Conservation (phyloP, 257 asterid species). For the Solanum corneliomulleri region DNA sequence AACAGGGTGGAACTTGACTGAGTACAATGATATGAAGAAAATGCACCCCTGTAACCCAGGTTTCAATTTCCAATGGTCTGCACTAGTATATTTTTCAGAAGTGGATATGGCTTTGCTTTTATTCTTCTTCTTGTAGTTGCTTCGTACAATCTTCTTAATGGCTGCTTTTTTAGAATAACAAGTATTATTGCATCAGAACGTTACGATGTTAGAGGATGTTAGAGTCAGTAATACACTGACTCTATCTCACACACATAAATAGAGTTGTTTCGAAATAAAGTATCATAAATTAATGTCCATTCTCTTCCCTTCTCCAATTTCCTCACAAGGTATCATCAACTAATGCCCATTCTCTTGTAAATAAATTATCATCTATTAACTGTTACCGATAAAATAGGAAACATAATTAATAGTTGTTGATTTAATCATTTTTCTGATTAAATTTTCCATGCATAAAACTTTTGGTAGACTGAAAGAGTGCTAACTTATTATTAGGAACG, state of each 20-base stretch:
- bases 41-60: background rate
- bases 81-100: background rate
- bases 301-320: background rate
- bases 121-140: background rate
- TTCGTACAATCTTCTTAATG: background rate
- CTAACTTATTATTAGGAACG: background rate
- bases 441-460: background rate
- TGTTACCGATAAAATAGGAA: background rate
- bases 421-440: background rate
- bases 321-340: background rate
- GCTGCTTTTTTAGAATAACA: background rate
- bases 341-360: background rate
- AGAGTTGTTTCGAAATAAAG: background rate
- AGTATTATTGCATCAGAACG: background rate
- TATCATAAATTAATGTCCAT: background rate
- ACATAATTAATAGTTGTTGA: background rate
- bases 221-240: background rate
- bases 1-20: background rate
- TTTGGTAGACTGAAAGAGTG: background rate
- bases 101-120: background rate
- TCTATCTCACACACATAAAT: background rate
- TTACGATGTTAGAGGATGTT: background rate
- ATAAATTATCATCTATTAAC: background rate
- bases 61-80: background rate
- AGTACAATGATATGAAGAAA: background rate